These are phyloP conservation scores for Fragaria iinumae DNA, from an alignment of 306 rosid genomes.

Conservation along the genomic window DNA sequence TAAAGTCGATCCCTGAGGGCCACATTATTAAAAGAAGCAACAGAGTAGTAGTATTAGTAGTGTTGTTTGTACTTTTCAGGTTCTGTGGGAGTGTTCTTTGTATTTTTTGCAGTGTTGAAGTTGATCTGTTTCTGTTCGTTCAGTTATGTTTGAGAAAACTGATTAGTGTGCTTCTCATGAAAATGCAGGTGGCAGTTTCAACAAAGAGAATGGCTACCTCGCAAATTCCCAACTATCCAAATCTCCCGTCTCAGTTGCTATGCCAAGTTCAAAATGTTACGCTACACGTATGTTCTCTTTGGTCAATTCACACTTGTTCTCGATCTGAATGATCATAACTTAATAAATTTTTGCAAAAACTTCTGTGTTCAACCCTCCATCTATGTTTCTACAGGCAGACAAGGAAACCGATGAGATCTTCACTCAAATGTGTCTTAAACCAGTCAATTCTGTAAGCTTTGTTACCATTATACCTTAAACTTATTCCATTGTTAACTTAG, in stretches of 20 bases:
- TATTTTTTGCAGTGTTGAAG: neutral
- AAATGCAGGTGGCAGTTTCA: slow-evolving; percentile 82
- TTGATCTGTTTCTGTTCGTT: slow-evolving; percentile 8
- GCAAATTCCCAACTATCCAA: slow-evolving; percentile 92
- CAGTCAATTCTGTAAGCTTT: slow-evolving; percentile 78
- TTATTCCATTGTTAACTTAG: neutral
- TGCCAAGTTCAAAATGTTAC: slow-evolving; percentile 89
- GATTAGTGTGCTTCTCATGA: slow-evolving; percentile 2
- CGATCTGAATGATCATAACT: neutral
- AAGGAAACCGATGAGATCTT: slow-evolving; percentile 94
- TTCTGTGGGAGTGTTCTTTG: neutral
- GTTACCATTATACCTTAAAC: slow-evolving; percentile 1
- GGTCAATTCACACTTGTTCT: neutral
- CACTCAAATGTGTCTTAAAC: slow-evolving; percentile 96
- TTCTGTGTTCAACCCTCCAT: neutral
- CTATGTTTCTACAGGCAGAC: slow-evolving; percentile 67
- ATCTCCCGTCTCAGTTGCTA: slow-evolving; percentile 80
- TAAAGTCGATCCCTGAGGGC: neutral
- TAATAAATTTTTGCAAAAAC: neutral
- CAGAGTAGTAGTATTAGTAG: neutral
- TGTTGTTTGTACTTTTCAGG: neutral
- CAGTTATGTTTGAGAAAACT: slow-evolving; percentile 3
- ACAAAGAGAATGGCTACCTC: slow-evolving; percentile 88
- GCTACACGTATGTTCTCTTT: slow-evolving; percentile 60
- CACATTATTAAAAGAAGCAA: neutral